Percentiles rank a stretch among this genome's conserved stretches.
phyloP scores from a whole-genome alignment of 495 filamentous ascomycete species.

The Penicillium coffeae region DNA sequence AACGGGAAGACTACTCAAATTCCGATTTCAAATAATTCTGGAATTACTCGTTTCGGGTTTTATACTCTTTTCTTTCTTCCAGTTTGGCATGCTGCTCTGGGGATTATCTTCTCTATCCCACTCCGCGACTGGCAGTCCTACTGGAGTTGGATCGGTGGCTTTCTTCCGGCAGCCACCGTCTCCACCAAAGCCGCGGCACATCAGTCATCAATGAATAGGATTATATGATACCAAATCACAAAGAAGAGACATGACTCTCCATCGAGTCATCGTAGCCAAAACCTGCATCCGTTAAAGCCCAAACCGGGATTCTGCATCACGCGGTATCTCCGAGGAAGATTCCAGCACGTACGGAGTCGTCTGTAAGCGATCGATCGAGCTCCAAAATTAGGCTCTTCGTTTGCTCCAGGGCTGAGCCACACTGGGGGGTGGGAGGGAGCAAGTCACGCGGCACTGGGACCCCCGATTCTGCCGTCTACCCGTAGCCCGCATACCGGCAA shows the following conservation, averaged over 20 bases:
- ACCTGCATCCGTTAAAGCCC: not conserved
- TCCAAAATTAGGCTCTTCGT: conserved; percentile 17
- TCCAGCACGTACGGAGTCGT: not conserved
- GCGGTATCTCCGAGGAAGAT: not conserved
- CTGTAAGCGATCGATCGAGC: conserved; percentile 9
- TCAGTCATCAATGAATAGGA: not conserved
- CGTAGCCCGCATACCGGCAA: not conserved
- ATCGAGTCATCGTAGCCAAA: not conserved
- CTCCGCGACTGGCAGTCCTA: not conserved
- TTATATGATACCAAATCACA: not conserved
- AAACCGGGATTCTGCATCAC: not conserved
- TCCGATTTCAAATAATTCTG: too few relatives aligned
- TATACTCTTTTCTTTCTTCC: not conserved
- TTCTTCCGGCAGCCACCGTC: too few relatives aligned
- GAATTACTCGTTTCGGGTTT: not conserved
- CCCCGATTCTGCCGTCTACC: conserved; percentile 4
- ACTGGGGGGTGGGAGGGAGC: too few relatives aligned
- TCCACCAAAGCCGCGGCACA: not conserved
- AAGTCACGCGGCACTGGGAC: conserved; percentile 9
- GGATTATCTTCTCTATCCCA: not conserved
- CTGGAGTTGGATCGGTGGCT: not conserved
- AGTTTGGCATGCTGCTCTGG: not conserved
- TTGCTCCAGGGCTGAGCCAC: conserved; percentile 25
- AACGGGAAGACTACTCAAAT: not conserved
- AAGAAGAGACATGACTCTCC: not conserved